Evolutionary conservation across 192 early-diverging fungal genomes (phyloP), one percentile per base, ranked within the genome.

Genomic region (Umbelopsis vinacea): DNA sequence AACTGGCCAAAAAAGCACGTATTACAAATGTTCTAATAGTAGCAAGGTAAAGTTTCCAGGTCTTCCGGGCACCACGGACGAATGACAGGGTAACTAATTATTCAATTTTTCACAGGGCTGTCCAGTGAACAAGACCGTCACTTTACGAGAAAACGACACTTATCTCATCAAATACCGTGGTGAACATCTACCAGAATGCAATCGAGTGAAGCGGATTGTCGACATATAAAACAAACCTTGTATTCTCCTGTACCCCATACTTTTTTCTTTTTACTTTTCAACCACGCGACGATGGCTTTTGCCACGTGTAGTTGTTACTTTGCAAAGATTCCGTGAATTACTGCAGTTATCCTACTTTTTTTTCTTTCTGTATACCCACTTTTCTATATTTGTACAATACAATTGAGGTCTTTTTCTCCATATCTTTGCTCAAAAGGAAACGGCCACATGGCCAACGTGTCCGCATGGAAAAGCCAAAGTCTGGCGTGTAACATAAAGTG

Each of bases 61-160:
- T 50, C n/a, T 50, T n/a, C 48, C 48, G 48, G 48, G 1, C 6
- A 50, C 0, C 40, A 12, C 11, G 6, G 8, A 12, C 40, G 40
- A 43, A 11, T 43, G 11, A 7, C 40, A 12, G 40, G 5, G 40
- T 11, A 43, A 43, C 40, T 43, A 43, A 43, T 43, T 8, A 40
- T 71, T 9, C 60, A 46, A 40, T 8, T 40, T 24, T 57, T 54
- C 7, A 47, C 71, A 75, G 71, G 71, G 77, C 1, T 76, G 74
- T 52, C 81, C 71, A 45, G 86, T 88, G 6, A 88, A 88, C 67
- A 88, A 88, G 73, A 88, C 87, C 0, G 82, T 86, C 17, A 88
- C 85, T 15, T 77, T 84, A 50, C 81, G 80, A 38, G 83, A 86
- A 76, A 80, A 82, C 46, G 83, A 79, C 35, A 83, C 76, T 33